phyloP scores from a whole-genome alignment of 2,329 filamentous ascomycete species.

The Phialophora macrospora region DNA sequence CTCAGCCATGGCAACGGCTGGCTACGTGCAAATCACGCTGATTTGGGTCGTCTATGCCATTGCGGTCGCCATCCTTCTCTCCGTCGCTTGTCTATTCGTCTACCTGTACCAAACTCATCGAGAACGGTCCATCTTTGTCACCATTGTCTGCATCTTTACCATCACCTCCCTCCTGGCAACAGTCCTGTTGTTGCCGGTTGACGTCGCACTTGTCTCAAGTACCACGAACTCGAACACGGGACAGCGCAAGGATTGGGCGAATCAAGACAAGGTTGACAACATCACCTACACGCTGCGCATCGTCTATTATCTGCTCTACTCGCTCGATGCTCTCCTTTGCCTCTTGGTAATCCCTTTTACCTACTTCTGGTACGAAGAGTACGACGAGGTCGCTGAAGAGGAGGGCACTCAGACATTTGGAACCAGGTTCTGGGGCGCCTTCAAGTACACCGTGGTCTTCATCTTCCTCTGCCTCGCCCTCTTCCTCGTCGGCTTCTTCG shows the following conservation, averaged over 20 bases:
- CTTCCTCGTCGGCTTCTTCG: slow-evolving; percentile 92
- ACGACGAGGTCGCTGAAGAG: slow-evolving; percentile 86
- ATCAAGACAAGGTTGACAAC: slow-evolving; percentile 74
- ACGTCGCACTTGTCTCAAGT: slow-evolving; percentile 91
- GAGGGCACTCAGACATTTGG: slow-evolving; percentile 73
- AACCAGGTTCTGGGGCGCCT: slow-evolving; percentile 76
- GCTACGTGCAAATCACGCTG: slow-evolving; percentile 78
- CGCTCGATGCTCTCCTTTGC: slow-evolving; percentile 86
- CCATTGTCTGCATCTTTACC: slow-evolving; percentile 81
- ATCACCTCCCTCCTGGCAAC: slow-evolving; percentile 88
- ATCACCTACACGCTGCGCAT: slow-evolving; percentile 82
- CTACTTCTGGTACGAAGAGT: slow-evolving; percentile 98
- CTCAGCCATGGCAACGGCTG: slow-evolving; percentile 56
- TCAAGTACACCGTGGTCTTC: slow-evolving; percentile 90
- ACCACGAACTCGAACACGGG: slow-evolving; percentile 77
- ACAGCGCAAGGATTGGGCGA: slow-evolving; percentile 93
- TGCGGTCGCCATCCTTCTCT: slow-evolving; percentile 75
- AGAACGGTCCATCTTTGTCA: slow-evolving; percentile 82
- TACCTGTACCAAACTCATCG: slow-evolving; percentile 89
- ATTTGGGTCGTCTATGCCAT: slow-evolving; percentile 95
- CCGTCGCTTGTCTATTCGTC: slow-evolving; percentile 81
- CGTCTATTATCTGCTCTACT: slow-evolving; percentile 92
- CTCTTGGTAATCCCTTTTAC: slow-evolving; percentile 89
- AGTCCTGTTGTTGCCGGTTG: slow-evolving; percentile 88
- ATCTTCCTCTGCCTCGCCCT: slow-evolving; percentile 73